A percentile compares a stretch with the other conserved stretches of the same genome.
Evolutionary conservation across 1,284 basidiomycete genomes (phyloP).

Genomic region (Meripilus lineatus): DNA sequence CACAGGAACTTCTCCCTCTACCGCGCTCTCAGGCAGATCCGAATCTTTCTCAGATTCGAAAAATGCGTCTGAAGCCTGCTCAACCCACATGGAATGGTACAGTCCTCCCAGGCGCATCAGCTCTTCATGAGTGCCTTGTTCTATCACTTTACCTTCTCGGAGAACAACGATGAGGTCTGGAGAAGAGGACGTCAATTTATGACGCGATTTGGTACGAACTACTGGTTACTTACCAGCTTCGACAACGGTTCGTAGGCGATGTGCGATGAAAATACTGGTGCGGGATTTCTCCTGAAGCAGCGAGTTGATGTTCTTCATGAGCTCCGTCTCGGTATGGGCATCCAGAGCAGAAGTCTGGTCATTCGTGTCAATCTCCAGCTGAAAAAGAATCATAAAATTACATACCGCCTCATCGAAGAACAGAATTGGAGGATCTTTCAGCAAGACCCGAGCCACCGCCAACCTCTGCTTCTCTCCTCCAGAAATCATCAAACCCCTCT

Average conservation of each 20-base stretch:
- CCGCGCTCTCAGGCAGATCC: too few species aligned
- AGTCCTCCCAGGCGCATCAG: slow-evolving; percentile 69
- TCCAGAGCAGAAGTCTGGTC: slow-evolving; percentile 88
- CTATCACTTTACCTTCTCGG: slow-evolving; percentile 79
- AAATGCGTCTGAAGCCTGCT: slow-evolving; percentile 49
- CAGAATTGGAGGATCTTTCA: slow-evolving; percentile 93
- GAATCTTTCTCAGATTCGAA: too few species aligned
- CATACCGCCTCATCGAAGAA: slow-evolving; percentile 97
- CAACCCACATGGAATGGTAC: slow-evolving; percentile 85
- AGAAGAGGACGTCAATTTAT: background rate
- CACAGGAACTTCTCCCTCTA: too few species aligned
- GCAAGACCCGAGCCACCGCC: slow-evolving; percentile 86
- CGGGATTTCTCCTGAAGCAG: slow-evolving; percentile 72
- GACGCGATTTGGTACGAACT: slow-evolving; percentile 16
- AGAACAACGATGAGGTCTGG: slow-evolving; percentile 88
- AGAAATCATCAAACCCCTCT: slow-evolving; percentile 95
- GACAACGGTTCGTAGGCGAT: slow-evolving; percentile 85
- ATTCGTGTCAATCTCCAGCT: background rate
- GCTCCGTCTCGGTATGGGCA: slow-evolving; percentile 88
- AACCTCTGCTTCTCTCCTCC: slow-evolving; percentile 97
- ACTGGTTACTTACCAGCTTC: slow-evolving; percentile 66
- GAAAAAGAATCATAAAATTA: slow-evolving; percentile 11
- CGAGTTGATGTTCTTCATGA: slow-evolving; percentile 92
- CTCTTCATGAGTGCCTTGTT: slow-evolving; percentile 90
- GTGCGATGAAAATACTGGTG: slow-evolving; percentile 95